A percentile compares a stretch with the other conserved stretches of the same genome.
Conservation (phyloP, 768 basidiomycete genomes). For the Xerocomus brunneocitrinus region DNA sequence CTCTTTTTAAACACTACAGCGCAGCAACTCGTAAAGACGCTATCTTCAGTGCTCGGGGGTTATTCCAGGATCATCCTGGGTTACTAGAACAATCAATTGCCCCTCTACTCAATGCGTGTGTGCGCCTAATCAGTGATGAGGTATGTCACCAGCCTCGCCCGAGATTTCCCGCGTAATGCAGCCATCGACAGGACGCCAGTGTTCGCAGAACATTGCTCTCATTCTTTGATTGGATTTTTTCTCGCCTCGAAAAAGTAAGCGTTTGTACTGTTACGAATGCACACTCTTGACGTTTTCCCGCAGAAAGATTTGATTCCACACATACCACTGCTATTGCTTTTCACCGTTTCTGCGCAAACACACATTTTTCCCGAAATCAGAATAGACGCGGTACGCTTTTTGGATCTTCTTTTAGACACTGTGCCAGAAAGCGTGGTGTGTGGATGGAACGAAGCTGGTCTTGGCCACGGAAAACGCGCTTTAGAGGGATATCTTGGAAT, state of each 20-base stretch:
- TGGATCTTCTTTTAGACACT: constrained; percentile 67
- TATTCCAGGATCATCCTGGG: constrained; percentile 59
- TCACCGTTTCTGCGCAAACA: constrained; percentile 85
- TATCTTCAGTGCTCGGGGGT: constrained; percentile 63
- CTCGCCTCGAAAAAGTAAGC: constrained; percentile 54
- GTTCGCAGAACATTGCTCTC: constrained; percentile 71
- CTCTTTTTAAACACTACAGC: constrained; percentile 82
- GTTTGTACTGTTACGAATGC: not conserved
- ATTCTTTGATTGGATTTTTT: constrained; percentile 72
- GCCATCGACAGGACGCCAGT: constrained; percentile 56
- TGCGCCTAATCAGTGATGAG: constrained; percentile 79
- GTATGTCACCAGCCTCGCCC: constrained; percentile 36
- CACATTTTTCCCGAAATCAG: constrained; percentile 95
- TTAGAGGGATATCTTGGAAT: constrained; percentile 81
- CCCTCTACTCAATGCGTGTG: constrained; percentile 52
- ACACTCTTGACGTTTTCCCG: constrained; percentile 6
- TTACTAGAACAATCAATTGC: constrained; percentile 51
- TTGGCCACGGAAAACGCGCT: constrained; percentile 56
- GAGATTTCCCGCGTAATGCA: not conserved
- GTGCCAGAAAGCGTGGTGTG: constrained; percentile 63
- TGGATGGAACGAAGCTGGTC: constrained; percentile 58
- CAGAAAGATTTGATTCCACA: constrained; percentile 76
- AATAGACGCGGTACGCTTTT: constrained; percentile 79
- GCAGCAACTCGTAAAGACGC: constrained; percentile 75
- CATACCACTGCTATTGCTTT: constrained; percentile 70